Evolutionary conservation across 2,329 filamentous ascomycete species (phyloP), one percentile per base, ranked within the genome.

Genomic region (Ceratocystiopsis brevicomis): DNA sequence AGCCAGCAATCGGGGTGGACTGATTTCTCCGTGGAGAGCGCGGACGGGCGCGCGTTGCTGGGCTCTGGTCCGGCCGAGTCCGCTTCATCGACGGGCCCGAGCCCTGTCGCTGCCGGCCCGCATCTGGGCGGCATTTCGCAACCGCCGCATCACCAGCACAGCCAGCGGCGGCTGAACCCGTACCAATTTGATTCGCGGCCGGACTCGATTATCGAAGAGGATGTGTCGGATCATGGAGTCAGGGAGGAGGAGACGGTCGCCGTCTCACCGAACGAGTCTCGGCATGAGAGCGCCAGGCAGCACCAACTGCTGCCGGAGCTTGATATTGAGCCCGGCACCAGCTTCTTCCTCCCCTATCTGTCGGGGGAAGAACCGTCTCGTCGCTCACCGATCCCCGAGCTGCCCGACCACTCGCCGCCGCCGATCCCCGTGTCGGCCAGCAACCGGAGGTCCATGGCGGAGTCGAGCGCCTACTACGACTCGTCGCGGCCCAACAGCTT

Each of bases 1-100:
- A 76, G 71, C 48, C 68, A 72, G 40, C 65, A 68, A 43, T 73
- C 71, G 2, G 60, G 64, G n/a, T 76, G 72, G 72, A 76, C 72
- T 21, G 71, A 76, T 51, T 67, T 70, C 47, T 73, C 71, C 0
- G 59, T 75, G 11, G 69, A 70, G 15, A 74, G 68, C 45, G 62
- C 60, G 17, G 67, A 70, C 30, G 59, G 59, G 35, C 59, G 57
- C 6, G 56, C 59, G 5, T 48, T 46, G 18, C 17, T 46, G 4
- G 41, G 25, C 25, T 30, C 40, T 8, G 42, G 45, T 1, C 45
- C 38, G 30, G 19, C 19, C 19, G 44, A 51, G 3, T 40, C 46
- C 14, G 8, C 25, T 2, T 30, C 25, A 2, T 8, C 25, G 25
- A 30, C 25, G 25, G 25, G 25, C 25, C 25, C 25, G 25, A 30